These are phyloP conservation scores for Plantago ovata DNA, from an alignment of 257 asterid species.

Conservation along the genomic window DNA sequence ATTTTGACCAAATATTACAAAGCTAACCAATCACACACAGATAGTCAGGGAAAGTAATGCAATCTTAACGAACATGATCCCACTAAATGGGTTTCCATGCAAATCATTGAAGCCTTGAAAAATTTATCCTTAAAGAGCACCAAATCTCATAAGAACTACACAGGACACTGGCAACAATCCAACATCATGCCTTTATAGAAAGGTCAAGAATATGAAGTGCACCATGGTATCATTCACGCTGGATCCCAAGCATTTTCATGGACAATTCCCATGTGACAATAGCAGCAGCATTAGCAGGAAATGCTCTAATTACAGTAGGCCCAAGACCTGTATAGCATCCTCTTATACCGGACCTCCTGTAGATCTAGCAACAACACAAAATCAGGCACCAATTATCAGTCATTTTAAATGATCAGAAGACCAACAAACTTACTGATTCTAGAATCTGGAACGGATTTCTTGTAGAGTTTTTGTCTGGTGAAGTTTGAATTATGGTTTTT, in stretches of 20 bases:
- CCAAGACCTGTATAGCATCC: slow-evolving; percentile 94
- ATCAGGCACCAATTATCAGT: slow-evolving; percentile 23
- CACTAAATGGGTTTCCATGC: slow-evolving; percentile 5
- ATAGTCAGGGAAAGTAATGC: slow-evolving; percentile 9
- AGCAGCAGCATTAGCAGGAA: slow-evolving; percentile 78
- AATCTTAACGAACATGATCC: slow-evolving; percentile 4
- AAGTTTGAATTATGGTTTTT: slow-evolving; percentile 81
- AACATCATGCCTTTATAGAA: slow-evolving; percentile 12
- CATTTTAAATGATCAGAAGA: slow-evolving; percentile 7
- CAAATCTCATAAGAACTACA: slow-evolving; percentile 17
- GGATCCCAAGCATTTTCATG: slow-evolving; percentile 68
- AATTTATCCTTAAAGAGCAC: slow-evolving; percentile 13
- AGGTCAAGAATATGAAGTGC: slow-evolving; percentile 18
- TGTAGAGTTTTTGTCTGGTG: slow-evolving; percentile 43
- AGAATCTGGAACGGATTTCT: slow-evolving; percentile 72
- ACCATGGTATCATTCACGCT: slow-evolving; percentile 31
- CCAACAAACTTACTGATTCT: slow-evolving; percentile 34
- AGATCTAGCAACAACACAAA: slow-evolving; percentile 47
- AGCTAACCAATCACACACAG: not conserved
- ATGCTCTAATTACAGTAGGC: slow-evolving; percentile 77
- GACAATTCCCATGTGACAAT: slow-evolving; percentile 75
- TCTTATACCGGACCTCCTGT: slow-evolving; percentile 63
- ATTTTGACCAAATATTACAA: slow-evolving; percentile 10
- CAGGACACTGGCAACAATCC: slow-evolving; percentile 10
- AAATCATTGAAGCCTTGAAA: slow-evolving; percentile 13